These are phyloP conservation scores for Phoenix dactylifera DNA, from an alignment of 176 grass and related monocot species.

Conservation along the genomic window DNA sequence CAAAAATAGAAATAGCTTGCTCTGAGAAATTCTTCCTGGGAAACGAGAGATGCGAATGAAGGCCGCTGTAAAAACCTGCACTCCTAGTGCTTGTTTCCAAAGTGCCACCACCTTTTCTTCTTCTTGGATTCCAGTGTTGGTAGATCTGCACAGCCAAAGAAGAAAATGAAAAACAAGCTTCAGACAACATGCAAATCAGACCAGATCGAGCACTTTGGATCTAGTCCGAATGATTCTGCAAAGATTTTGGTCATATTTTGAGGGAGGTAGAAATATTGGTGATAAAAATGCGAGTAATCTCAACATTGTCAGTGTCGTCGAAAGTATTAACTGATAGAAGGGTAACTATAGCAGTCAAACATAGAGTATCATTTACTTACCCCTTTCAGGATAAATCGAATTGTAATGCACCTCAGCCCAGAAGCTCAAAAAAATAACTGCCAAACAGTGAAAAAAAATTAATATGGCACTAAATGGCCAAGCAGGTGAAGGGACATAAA, in stretches of 20 bases:
- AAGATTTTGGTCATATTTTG: too few relatives aligned
- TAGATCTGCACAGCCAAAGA: constrained; percentile 33
- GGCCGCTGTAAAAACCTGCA: constrained; percentile 8
- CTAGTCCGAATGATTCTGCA: too few relatives aligned
- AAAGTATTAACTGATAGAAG: too few relatives aligned
- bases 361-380: constrained; percentile 42
- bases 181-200: not conserved
- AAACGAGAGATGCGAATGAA: constrained; percentile 12
- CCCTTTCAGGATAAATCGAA: constrained; percentile 73
- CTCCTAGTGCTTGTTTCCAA: constrained; percentile 30
- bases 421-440: constrained; percentile 93
- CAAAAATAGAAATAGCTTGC: not conserved
- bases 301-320: too few relatives aligned
- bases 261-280: too few relatives aligned
- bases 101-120: constrained; percentile 94
- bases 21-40: constrained; percentile 19
- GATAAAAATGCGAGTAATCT: too few relatives aligned
- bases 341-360: too few relatives aligned
- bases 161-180: constrained; percentile 6
- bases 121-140: constrained; percentile 47
- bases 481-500: too few relatives aligned
- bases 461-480: not conserved
- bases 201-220: too few relatives aligned
- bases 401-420: constrained; percentile 99
- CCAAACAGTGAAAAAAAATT: constrained; percentile 4